phyloP scores from a whole-genome alignment of 768 basidiomycete genomes.

The Leccinum ochraceum region DNA sequence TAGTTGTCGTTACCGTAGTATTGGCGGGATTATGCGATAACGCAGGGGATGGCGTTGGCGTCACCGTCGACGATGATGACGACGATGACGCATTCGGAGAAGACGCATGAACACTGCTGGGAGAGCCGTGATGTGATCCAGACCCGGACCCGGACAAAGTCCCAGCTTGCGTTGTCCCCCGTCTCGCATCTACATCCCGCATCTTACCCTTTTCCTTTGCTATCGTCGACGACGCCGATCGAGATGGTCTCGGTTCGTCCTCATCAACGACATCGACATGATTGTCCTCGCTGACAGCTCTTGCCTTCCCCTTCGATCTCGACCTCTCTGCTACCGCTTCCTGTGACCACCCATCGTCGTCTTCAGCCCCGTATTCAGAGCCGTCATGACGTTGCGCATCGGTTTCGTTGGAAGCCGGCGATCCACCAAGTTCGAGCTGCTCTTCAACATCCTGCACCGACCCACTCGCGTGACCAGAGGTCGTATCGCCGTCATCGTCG shows the following conservation, averaged over 20 bases:
- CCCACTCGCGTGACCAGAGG: not conserved
- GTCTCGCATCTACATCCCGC: constrained; percentile 17
- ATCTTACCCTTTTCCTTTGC: constrained; percentile 25
- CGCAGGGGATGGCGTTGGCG: constrained; percentile 13
- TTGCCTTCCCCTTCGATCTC: constrained; percentile 28
- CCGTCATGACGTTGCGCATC: constrained; percentile 4
- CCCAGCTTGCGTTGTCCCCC: constrained; percentile 8
- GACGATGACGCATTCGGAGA: not conserved
- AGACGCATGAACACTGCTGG: not conserved
- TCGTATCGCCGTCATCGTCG: constrained; percentile 4
- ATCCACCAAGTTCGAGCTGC: constrained; percentile 2
- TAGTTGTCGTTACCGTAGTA: not conserved
- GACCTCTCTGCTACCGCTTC: constrained; percentile 21
- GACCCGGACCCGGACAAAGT: constrained; percentile 14
- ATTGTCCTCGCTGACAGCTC: constrained; percentile 20
- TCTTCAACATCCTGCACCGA: not conserved
- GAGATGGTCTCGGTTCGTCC: constrained; percentile 6
- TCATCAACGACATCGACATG: constrained; percentile 8
- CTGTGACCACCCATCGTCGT: constrained; percentile 25
- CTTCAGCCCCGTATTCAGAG: constrained; percentile 18
- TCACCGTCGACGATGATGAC: not conserved
- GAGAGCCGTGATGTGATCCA: constrained; percentile 15
- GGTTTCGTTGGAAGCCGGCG: constrained; percentile 1
- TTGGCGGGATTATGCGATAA: not conserved
- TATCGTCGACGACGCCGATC: constrained; percentile 4